A percentile compares a stretch with the other conserved stretches of the same genome.
Conservation (phyloP, 164 flowering plant species). For the Aristolochia californica region DNA sequence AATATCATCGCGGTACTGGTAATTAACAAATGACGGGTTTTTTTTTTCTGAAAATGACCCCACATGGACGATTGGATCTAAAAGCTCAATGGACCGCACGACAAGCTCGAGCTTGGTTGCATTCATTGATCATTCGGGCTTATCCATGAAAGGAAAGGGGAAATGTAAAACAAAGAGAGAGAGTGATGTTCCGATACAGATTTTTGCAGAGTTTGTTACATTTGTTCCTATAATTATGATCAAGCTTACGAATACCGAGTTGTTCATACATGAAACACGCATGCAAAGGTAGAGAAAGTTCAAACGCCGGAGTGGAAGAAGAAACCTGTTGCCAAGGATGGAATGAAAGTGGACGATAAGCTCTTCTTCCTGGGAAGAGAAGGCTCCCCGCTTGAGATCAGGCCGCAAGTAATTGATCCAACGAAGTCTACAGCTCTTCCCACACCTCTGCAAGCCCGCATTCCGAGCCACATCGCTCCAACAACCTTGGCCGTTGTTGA, state of each 20-base stretch:
- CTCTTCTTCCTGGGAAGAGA: constrained; percentile 56
- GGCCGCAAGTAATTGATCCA: constrained; percentile 71
- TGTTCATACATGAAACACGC: too few relatives aligned
- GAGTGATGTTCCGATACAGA: too few relatives aligned
- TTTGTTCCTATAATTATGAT: too few relatives aligned
- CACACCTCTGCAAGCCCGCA: constrained; percentile 63
- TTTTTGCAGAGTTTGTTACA: too few relatives aligned
- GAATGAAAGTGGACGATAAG: constrained; percentile 58
- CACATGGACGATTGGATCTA: too few relatives aligned
- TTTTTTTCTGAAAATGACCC: too few relatives aligned
- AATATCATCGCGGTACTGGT: too few relatives aligned
- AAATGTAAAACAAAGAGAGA: background rate
- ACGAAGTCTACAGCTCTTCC: constrained; percentile 72
- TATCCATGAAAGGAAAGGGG: background rate
- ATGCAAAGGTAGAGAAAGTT: background rate
- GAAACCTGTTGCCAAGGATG: constrained; percentile 64
- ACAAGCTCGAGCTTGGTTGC: too few relatives aligned
- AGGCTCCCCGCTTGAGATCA: constrained; percentile 65
- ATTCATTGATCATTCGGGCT: constrained; percentile 5
- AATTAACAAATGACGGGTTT: too few relatives aligned
- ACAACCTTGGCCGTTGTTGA: constrained; percentile 61
- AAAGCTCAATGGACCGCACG: too few relatives aligned
- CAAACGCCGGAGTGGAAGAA: constrained; percentile 1
- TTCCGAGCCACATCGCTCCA: constrained; percentile 73
- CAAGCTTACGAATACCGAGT: too few relatives aligned